A percentile compares a stretch with the other conserved stretches of the same genome.
Conservation (phyloP, 805 yeast species). For the Starmerella ratchasimensis region DNA sequence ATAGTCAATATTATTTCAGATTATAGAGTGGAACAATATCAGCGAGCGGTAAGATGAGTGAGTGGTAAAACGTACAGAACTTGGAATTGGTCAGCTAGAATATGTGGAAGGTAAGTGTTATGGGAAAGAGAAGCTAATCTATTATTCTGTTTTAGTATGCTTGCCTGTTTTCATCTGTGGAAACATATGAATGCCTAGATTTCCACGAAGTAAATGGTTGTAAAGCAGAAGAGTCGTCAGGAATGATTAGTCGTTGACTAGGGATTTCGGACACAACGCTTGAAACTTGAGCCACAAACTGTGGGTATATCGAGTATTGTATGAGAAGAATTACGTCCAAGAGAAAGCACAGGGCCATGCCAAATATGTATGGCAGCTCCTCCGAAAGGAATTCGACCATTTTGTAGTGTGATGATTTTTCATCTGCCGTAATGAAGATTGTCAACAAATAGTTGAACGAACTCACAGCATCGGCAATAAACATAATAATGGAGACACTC, state of each 20-base stretch:
- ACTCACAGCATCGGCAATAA: constrained; percentile 23
- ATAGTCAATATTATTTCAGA: too few species aligned
- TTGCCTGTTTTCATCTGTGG: constrained; percentile 1
- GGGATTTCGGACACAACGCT: background rate
- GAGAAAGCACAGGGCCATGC: constrained; percentile 19
- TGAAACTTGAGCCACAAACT: constrained; percentile 3
- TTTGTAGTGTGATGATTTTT: constrained; percentile 6
- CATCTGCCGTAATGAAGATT: constrained; percentile 21
- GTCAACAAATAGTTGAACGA: constrained; percentile 22
- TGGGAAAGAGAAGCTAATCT: too few species aligned
- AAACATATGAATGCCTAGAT: background rate
- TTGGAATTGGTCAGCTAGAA: too few species aligned
- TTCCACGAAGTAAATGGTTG: constrained; percentile 8
- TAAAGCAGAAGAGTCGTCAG: background rate
- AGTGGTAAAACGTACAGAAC: too few species aligned
- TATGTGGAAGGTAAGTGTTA: too few species aligned
- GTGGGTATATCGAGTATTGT: constrained; percentile 22
- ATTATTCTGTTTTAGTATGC: too few species aligned
- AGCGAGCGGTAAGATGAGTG: too few species aligned
- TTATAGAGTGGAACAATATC: too few species aligned
- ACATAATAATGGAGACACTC: constrained; percentile 22
- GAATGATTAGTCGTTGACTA: background rate
- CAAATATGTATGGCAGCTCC: constrained; percentile 24
- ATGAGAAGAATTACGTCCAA: constrained; percentile 21
- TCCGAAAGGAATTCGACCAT: constrained; percentile 20